Evolutionary conservation across 1,284 basidiomycete genomes (phyloP).

Genomic region (Porogramme epimiltina): DNA sequence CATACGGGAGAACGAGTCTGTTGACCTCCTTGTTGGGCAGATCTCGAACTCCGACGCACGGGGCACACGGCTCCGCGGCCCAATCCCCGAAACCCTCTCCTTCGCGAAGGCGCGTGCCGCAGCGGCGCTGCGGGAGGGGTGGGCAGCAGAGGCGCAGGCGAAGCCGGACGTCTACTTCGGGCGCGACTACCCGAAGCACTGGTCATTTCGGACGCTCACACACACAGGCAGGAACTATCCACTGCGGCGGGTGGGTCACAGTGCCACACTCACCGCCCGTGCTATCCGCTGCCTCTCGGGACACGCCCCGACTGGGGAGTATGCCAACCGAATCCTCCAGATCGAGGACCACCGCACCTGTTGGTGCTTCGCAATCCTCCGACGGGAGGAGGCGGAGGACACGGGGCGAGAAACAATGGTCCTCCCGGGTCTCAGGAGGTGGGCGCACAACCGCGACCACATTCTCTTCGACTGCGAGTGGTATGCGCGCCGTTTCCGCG

Average conservation of each 20-base stretch:
- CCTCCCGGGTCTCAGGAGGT: no score
- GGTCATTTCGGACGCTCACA: background rate
- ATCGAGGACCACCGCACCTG: background rate
- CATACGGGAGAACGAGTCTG: slow-evolving; percentile 2
- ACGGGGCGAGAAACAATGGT: no score
- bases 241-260: background rate
- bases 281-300: slow-evolving; percentile 3
- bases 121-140: background rate
- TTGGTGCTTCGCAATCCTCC: background rate
- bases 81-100: background rate
- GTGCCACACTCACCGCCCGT: background rate
- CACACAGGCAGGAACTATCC: background rate
- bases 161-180: background rate
- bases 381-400: background rate
- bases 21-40: background rate
- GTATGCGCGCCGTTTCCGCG: background rate
- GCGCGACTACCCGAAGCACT: background rate
- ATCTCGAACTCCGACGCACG: background rate
- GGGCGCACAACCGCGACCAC: slow-evolving; percentile 1
- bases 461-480: background rate
- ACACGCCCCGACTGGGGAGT: slow-evolving; percentile 4
- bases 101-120: background rate
- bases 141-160: background rate
- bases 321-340: background rate
- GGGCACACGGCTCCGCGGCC: background rate